Evolutionary conservation across 345 rosid genomes (phyloP).

Genomic region (Pelargonium nanum): DNA sequence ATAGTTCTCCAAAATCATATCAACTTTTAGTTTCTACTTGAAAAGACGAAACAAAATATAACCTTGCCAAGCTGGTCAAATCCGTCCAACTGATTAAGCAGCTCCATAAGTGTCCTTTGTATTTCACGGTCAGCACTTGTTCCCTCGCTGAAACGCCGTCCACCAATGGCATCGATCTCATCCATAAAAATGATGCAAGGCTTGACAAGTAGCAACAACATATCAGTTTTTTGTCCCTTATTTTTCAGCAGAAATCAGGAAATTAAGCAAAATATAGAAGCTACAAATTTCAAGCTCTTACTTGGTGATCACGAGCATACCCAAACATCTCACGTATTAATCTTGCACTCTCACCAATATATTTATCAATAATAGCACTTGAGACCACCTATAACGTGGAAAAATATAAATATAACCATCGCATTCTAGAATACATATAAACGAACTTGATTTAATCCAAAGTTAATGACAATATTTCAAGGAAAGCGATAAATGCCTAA

Average conservation of each 20-base stretch:
- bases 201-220: conserved; percentile 23
- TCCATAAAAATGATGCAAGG: conserved; percentile 99
- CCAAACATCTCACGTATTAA: conserved; percentile 95
- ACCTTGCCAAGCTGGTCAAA: conserved; percentile 98
- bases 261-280: neutral
- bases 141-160: conserved; percentile 95
- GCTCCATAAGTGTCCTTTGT: conserved; percentile 94
- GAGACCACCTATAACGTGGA: conserved; percentile 55
- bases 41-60: too few species aligned
- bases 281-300: conserved; percentile 18
- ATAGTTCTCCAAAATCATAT: neutral
- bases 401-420: neutral
- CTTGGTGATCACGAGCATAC: conserved; percentile 97
- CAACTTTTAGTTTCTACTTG: neutral
- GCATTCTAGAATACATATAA: neutral
- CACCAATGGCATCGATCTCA: conserved; percentile 99
- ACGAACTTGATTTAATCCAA: neutral
- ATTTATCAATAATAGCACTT: conserved; percentile 93
- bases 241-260: neutral
- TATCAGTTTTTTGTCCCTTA: neutral
- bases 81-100: conserved; percentile 97
- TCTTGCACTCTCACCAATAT: conserved; percentile 97
- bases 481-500: conserved; percentile 14
- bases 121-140: conserved; percentile 99
- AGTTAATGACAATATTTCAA: neutral